Evolutionary conservation across 805 yeast species (phyloP).

Genomic region (Suhomyces sp.): DNA sequence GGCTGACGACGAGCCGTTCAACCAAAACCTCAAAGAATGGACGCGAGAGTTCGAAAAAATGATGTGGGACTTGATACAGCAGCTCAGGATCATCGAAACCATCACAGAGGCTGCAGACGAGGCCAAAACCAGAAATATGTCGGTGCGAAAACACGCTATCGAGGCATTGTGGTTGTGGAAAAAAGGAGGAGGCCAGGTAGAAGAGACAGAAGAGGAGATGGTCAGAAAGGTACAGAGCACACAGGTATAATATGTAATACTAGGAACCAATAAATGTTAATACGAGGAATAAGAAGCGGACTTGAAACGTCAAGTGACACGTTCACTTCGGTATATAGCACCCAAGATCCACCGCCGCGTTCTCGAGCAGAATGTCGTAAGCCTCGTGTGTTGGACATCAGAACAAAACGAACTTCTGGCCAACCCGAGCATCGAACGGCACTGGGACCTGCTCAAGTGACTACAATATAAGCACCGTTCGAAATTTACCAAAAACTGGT

Average conservation of each 20-base stretch:
- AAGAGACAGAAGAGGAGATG: slow-evolving; percentile 26
- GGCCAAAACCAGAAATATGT: slow-evolving; percentile 55
- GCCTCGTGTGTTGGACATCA: not conserved
- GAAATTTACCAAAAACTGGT: not conserved
- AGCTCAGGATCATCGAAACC: slow-evolving; percentile 60
- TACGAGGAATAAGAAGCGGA: not conserved
- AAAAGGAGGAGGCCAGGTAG: slow-evolving; percentile 45
- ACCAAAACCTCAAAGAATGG: slow-evolving; percentile 22
- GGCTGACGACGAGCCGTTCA: slow-evolving; percentile 33
- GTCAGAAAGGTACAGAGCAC: slow-evolving; percentile 17
- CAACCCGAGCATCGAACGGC: not conserved
- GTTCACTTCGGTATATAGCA: not conserved
- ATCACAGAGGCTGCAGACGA: slow-evolving; percentile 70
- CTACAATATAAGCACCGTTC: not conserved
- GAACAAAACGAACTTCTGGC: not conserved
- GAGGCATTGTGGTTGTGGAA: slow-evolving; percentile 93
- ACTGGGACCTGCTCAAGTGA: not conserved
- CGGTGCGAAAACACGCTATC: slow-evolving; percentile 77
- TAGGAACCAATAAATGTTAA: not conserved
- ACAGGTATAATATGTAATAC: not conserved
- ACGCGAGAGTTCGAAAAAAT: slow-evolving; percentile 44
- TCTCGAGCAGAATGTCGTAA: not conserved
- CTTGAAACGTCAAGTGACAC: not conserved
- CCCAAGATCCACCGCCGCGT: not conserved
- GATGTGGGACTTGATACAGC: slow-evolving; percentile 71